phyloP scores from a whole-genome alignment of 2,329 filamentous ascomycete species.

The Didymella keratinophila region DNA sequence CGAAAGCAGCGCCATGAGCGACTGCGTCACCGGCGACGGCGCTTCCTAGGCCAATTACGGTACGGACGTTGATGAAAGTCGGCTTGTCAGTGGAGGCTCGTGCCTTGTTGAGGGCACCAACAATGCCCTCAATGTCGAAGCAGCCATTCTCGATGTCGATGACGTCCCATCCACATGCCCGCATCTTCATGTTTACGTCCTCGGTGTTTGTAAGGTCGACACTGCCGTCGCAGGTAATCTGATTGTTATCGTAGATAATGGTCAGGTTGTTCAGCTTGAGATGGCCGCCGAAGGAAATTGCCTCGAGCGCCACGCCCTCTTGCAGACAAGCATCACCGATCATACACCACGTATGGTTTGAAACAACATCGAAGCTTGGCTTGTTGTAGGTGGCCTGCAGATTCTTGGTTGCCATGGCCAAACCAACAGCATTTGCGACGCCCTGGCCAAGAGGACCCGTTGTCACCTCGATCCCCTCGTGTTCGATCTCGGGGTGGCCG shows the following conservation, averaged over 20 bases:
- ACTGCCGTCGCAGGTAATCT: conserved; percentile 66
- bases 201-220: conserved; percentile 64
- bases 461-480: conserved; percentile 66
- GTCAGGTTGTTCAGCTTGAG: conserved; percentile 64
- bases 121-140: conserved; percentile 59
- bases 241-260: conserved; percentile 68
- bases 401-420: conserved; percentile 66
- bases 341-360: conserved; percentile 65
- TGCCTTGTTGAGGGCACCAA: conserved; percentile 57
- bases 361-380: conserved; percentile 58
- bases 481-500: conserved; percentile 66
- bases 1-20: conserved; percentile 67
- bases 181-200: conserved; percentile 66
- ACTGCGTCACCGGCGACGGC: conserved; percentile 57
- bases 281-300: conserved; percentile 65
- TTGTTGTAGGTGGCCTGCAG: conserved; percentile 63
- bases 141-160: conserved; percentile 62
- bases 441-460: conserved; percentile 68
- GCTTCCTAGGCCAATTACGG: conserved; percentile 64
- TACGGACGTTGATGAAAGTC: conserved; percentile 66
- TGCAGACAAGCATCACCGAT: conserved; percentile 66
- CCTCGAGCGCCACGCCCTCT: conserved; percentile 66
- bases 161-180: conserved; percentile 64
- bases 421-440: conserved; percentile 66
- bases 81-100: conserved; percentile 58